These are phyloP conservation scores for Amoeboaphelidium occidentale DNA, from an alignment of 371 early-diverging fungal species.

Conservation along the genomic window DNA sequence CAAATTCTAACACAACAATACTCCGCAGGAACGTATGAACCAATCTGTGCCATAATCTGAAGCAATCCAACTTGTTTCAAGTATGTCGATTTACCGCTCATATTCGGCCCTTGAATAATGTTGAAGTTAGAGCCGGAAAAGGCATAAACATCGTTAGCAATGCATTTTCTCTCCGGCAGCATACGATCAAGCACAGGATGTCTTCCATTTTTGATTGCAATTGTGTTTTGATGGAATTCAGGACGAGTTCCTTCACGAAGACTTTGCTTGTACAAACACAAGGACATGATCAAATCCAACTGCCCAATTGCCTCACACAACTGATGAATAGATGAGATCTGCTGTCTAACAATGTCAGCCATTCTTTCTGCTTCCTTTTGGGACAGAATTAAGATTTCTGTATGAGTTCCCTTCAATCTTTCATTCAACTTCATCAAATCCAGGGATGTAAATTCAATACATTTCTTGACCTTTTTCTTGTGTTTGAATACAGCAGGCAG, in stretches of 20 bases:
- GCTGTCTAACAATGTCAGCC: conserved; percentile 21
- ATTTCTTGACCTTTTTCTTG: background rate
- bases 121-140: conserved; percentile 39
- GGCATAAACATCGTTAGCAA: conserved; percentile 56
- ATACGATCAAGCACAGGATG: conserved; percentile 54
- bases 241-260: conserved; percentile 28
- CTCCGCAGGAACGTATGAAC: conserved; percentile 77
- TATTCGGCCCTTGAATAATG: conserved; percentile 90
- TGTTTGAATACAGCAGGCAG: background rate
- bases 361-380: conserved; percentile 34
- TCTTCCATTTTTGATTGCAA: conserved; percentile 49
- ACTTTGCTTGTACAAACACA: conserved; percentile 23
- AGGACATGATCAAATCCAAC: conserved; percentile 51
- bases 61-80: conserved; percentile 66
- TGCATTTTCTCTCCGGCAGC: conserved; percentile 15
- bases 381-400: conserved; percentile 60
- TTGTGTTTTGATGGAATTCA: conserved; percentile 41
- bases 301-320: conserved; percentile 52
- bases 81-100: conserved; percentile 92
- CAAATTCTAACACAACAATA: conserved; percentile 51
- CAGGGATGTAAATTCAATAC: conserved; percentile 39
- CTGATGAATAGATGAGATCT: conserved; percentile 41
- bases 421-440: conserved; percentile 35
- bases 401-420: conserved; percentile 32
- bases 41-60: conserved; percentile 83